Percentiles rank a stretch among this genome's conserved stretches.
These are phyloP conservation scores for Cicer cuneatum DNA, from an alignment of 306 rosid genomes.

Conservation along the genomic window DNA sequence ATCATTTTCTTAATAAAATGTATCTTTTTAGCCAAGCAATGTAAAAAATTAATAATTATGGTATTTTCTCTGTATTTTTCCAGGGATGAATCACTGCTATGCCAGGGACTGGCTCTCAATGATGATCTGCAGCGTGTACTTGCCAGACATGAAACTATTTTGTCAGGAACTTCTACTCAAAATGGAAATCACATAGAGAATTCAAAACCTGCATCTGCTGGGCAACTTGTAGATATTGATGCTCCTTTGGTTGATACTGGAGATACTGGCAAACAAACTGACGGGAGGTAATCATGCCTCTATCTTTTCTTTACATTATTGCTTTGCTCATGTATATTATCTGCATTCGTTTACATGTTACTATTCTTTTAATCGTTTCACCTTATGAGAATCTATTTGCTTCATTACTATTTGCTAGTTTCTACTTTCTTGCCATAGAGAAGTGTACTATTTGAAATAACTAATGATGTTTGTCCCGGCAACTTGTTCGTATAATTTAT, in stretches of 20 bases:
- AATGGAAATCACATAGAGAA: conserved; percentile 49
- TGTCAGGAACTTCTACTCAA: conserved; percentile 65
- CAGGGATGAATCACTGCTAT: conserved; percentile 89
- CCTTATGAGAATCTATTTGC: conserved; percentile 21
- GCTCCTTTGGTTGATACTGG: conserved; percentile 87
- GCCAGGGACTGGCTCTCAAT: conserved; percentile 91
- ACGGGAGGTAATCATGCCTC: conserved; percentile 61
- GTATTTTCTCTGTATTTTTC: conserved; percentile 29
- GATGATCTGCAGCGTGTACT: conserved; percentile 95
- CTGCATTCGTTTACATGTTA: conserved; percentile 32
- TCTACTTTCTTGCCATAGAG: conserved; percentile 9
- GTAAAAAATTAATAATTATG: background rate
- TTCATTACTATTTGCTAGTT: conserved; percentile 27
- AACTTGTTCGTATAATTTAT: conserved; percentile 25
- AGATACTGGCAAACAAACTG: conserved; percentile 61
- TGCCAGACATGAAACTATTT: conserved; percentile 86
- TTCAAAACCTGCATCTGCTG: conserved; percentile 58
- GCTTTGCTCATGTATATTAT: conserved; percentile 33
- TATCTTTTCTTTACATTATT: conserved; percentile 16
- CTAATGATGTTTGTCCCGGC: conserved; percentile 18
- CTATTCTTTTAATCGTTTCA: conserved; percentile 9
- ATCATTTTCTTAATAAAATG: background rate
- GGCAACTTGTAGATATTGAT: conserved; percentile 68
- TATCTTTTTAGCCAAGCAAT: background rate
- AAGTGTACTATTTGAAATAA: conserved; percentile 2